A percentile compares a stretch with the other conserved stretches of the same genome.
Conservation (phyloP, 768 basidiomycete species). For the Clitopilus passeckerianus region DNA sequence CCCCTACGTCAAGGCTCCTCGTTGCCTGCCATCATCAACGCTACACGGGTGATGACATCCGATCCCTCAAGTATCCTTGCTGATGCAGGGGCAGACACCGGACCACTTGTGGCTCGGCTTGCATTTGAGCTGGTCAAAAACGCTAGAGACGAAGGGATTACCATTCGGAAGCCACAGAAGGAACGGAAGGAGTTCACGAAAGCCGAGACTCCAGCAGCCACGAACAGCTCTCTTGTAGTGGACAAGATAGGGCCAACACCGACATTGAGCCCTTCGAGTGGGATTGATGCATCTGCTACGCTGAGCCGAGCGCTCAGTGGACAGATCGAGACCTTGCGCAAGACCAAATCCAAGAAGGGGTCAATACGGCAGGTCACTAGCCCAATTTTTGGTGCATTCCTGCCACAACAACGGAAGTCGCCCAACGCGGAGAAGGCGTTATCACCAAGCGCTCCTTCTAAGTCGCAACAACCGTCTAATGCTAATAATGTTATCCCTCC, state of each 20-base stretch:
- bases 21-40: conserved; percentile 72
- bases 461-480: conserved; percentile 7
- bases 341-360: conserved; percentile 27
- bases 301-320: conserved; percentile 42
- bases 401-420: conserved; percentile 45
- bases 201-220: conserved; percentile 12
- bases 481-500: neutral
- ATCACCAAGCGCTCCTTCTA: conserved; percentile 5
- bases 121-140: conserved; percentile 66
- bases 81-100: conserved; percentile 63
- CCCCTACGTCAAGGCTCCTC: conserved; percentile 53
- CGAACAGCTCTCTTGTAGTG: conserved; percentile 8
- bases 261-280: conserved; percentile 35
- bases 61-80: conserved; percentile 71
- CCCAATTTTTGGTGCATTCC: conserved; percentile 58
- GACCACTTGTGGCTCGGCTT: conserved; percentile 52
- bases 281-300: conserved; percentile 37
- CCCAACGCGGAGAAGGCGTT: conserved; percentile 13
- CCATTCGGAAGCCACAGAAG: conserved; percentile 42
- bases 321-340: conserved; percentile 24
- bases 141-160: conserved; percentile 59
- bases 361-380: conserved; percentile 40
- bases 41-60: conserved; percentile 83
- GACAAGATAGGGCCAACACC: conserved; percentile 33
- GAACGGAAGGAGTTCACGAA: conserved; percentile 34